phyloP scores from a whole-genome alignment of 2,329 filamentous ascomycete genomes.

The Aureobasidium sp. region DNA sequence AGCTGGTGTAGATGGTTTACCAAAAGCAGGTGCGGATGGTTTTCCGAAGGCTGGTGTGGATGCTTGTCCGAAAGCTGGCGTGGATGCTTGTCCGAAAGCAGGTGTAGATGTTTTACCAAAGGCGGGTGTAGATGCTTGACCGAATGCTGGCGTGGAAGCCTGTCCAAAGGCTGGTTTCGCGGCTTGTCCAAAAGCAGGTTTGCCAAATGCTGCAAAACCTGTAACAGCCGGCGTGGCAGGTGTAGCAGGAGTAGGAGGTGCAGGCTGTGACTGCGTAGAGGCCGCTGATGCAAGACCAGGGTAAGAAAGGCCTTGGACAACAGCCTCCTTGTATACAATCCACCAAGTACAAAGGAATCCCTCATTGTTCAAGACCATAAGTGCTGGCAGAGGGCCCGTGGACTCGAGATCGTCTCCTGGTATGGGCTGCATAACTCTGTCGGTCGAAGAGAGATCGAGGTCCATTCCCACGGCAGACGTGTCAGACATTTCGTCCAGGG shows the following conservation, averaged over 20 bases:
- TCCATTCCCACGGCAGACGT: constrained; percentile 73
- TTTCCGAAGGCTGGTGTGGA: background rate
- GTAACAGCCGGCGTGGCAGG: constrained; percentile 6
- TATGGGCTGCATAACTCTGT: constrained; percentile 72
- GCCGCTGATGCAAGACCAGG: constrained; percentile 51
- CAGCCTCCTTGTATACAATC: constrained; percentile 82
- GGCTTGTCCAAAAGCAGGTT: constrained; percentile 19
- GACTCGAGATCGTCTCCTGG: constrained; percentile 60
- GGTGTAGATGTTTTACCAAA: constrained; percentile 12
- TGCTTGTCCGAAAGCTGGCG: background rate
- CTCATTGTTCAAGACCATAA: constrained; percentile 83
- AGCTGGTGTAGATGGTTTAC: constrained; percentile 10
- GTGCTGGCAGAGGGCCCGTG: constrained; percentile 69
- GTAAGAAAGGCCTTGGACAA: constrained; percentile 67
- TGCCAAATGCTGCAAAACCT: constrained; percentile 23
- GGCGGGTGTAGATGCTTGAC: constrained; percentile 3
- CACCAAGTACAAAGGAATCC: constrained; percentile 83
- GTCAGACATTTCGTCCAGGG: constrained; percentile 60
- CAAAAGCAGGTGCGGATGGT: background rate
- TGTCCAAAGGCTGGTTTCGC: constrained; percentile 1
- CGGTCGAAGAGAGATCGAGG: constrained; percentile 75
- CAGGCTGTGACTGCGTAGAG: constrained; percentile 15
- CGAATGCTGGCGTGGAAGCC: constrained; percentile 16
- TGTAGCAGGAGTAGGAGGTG: constrained; percentile 7
- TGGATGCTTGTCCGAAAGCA: constrained; percentile 3